A percentile compares a stretch with the other conserved stretches of the same genome.
Conservation (phyloP, 2,329 filamentous ascomycete genomes). For the Pseudogymnoascus sp. region DNA sequence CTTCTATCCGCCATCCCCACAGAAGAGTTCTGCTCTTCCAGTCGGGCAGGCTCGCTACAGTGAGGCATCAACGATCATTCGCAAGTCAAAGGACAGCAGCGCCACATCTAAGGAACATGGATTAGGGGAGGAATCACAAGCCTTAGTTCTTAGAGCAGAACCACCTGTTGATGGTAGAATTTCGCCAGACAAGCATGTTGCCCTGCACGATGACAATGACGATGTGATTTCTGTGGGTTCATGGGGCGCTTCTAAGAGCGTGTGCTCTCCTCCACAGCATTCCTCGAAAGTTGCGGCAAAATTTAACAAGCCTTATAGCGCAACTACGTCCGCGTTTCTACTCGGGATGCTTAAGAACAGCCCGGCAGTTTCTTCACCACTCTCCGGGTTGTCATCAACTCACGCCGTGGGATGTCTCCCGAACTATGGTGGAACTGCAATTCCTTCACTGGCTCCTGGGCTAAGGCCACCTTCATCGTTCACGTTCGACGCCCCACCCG, state of each 20-base stretch:
- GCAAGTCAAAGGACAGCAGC: conserved; percentile 6
- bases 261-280: not conserved
- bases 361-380: conserved; percentile 14
- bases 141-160: conserved; percentile 7
- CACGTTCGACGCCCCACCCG: not conserved
- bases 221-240: conserved; percentile 16
- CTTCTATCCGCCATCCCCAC: conserved; percentile 51
- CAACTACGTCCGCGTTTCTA: conserved; percentile 12
- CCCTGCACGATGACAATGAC: conserved; percentile 11
- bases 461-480: not conserved
- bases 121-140: conserved; percentile 6
- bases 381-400: conserved; percentile 26
- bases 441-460: conserved; percentile 25
- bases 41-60: conserved; percentile 6
- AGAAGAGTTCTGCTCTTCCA: conserved; percentile 28
- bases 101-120: conserved; percentile 10
- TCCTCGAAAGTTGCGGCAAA: not conserved
- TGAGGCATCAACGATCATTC: conserved; percentile 10
- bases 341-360: conserved; percentile 27
- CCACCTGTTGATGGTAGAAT: not conserved
- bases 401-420: conserved; percentile 28
- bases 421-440: conserved; percentile 26
- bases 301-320: not conserved
- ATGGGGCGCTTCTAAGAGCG: conserved; percentile 14
- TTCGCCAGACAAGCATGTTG: not conserved